Conservation (phyloP, 2,329 filamentous ascomycete genomes). For the Aspergillus niger region DNA sequence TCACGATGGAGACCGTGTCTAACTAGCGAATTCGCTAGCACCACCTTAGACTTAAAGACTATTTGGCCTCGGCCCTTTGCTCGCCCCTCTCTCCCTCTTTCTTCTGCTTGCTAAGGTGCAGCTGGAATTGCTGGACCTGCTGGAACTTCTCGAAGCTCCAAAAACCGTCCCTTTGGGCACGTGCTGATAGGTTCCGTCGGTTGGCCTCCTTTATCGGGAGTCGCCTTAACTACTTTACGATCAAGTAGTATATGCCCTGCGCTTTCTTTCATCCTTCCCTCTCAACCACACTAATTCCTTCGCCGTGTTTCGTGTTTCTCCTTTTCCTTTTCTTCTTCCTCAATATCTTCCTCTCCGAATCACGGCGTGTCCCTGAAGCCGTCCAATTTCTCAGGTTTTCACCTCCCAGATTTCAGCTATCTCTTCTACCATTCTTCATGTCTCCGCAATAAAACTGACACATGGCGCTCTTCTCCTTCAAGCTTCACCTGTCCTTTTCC, state of each 20-base stretch:
- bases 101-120: not conserved
- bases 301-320: not conserved
- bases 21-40: too few species aligned
- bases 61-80: too few species aligned
- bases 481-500: slow-evolving; percentile 13
- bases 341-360: not conserved
- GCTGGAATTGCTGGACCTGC: not conserved
- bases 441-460: slow-evolving; percentile 21
- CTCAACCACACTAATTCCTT: not conserved
- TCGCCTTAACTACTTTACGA: not conserved
- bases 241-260: not conserved
- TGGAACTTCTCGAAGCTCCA: slow-evolving; percentile 9
- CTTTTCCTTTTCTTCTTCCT: not conserved
- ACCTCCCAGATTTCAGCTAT: slow-evolving; percentile 10
- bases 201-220: slow-evolving; percentile 4
- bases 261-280: not conserved
- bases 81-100: not conserved
- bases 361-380: not conserved
- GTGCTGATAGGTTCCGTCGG: slow-evolving; percentile 7
- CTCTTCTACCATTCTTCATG: slow-evolving; percentile 4
- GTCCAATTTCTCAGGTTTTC: slow-evolving; percentile 10
- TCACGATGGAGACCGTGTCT: not conserved
- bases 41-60: too few species aligned
- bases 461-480: slow-evolving; percentile 21
- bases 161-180: slow-evolving; percentile 1